Evolutionary conservation across 768 basidiomycete genomes (phyloP).

Genomic region (Boletus pseudopeckii): DNA sequence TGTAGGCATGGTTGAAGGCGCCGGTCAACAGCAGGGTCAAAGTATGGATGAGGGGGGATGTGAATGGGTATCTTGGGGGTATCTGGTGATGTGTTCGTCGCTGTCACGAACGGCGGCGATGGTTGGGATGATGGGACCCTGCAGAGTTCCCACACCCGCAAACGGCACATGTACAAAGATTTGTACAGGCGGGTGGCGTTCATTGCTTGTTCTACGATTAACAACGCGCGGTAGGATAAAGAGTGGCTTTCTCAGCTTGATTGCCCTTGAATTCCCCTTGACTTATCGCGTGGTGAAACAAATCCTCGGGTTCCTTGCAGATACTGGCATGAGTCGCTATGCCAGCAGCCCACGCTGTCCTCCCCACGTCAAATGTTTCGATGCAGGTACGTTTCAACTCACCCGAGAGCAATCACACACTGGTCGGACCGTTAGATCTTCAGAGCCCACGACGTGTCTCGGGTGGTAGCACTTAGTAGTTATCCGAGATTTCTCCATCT

Average conservation of each 20-base stretch:
- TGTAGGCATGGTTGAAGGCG: slow-evolving; percentile 20
- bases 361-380: background rate
- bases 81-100: slow-evolving; percentile 15
- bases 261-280: too few species aligned
- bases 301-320: too few species aligned
- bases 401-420: background rate
- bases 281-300: too few species aligned
- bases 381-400: background rate
- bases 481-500: background rate
- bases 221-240: too few species aligned
- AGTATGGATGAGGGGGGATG: background rate
- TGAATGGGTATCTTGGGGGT: slow-evolving; percentile 19
- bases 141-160: slow-evolving; percentile 19
- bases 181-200: too few species aligned
- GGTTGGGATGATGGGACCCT: slow-evolving; percentile 7
- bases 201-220: too few species aligned
- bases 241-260: too few species aligned
- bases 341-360: background rate
- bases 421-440: too few species aligned
- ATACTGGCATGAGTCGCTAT: too few species aligned
- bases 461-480: too few species aligned
- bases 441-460: background rate
- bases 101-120: slow-evolving; percentile 16
- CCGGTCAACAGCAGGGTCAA: background rate
- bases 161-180: too few species aligned